These are phyloP conservation scores for Gossypium rotundifolium DNA, from an alignment of 345 rosid genomes.

Conservation along the genomic window DNA sequence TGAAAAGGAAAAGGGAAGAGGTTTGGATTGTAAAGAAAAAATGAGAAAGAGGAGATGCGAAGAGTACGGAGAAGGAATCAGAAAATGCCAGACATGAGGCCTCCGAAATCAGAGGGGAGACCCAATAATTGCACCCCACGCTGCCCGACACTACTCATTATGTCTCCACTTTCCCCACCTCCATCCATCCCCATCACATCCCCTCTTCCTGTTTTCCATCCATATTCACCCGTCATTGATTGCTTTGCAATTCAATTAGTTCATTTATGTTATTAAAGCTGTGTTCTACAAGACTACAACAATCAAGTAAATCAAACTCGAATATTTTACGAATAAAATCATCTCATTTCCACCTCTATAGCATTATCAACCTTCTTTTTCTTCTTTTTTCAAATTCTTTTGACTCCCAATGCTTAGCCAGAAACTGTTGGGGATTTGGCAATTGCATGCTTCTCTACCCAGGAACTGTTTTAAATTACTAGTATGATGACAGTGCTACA, in stretches of 20 bases:
- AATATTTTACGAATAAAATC: too few species aligned
- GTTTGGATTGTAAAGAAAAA: conserved; percentile 18
- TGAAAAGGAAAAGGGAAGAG: neutral
- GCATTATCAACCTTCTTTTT: neutral
- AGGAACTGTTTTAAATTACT: too few species aligned
- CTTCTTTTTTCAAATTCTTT: neutral
- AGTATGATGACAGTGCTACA: too few species aligned
- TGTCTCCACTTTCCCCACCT: conserved; percentile 20
- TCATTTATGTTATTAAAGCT: too few species aligned
- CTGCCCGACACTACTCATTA: conserved; percentile 57
- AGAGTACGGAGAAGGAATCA: conserved; percentile 52
- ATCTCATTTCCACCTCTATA: too few species aligned
- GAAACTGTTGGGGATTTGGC: neutral
- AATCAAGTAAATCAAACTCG: too few species aligned
- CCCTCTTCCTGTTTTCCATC: too few species aligned
- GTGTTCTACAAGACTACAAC: too few species aligned
- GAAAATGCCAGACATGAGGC: conserved; percentile 62
- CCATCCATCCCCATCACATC: too few species aligned
- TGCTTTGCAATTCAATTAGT: too few species aligned
- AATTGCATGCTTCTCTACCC: neutral
- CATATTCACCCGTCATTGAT: too few species aligned
- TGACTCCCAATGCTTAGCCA: neutral
- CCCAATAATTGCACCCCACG: conserved; percentile 62
- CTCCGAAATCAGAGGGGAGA: conserved; percentile 55
- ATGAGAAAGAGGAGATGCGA: conserved; percentile 16